These are phyloP conservation scores for Aotearoamyces nothofagi DNA, from an alignment of 2,329 filamentous ascomycete species.

Conservation along the genomic window DNA sequence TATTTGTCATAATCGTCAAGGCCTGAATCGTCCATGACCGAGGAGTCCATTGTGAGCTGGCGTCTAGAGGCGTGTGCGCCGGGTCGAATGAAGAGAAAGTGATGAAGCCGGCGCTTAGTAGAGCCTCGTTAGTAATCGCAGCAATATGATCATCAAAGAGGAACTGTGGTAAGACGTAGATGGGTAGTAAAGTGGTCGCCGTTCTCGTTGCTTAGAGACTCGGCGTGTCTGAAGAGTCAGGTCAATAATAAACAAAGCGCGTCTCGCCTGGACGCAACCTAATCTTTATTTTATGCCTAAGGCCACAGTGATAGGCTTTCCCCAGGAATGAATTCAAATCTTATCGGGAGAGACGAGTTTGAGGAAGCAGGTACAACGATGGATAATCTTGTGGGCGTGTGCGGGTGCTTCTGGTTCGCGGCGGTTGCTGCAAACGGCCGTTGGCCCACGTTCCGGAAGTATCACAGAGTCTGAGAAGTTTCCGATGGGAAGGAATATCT, in stretches of 20 bases:
- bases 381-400: too few relatives aligned
- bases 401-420: too few relatives aligned
- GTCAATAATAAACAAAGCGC: too few relatives aligned
- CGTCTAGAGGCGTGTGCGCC: not conserved
- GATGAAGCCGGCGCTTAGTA: not conserved
- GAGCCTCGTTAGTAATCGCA: not conserved
- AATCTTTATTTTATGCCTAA: too few relatives aligned
- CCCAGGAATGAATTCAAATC: too few relatives aligned
- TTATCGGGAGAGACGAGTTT: too few relatives aligned
- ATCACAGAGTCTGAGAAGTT: not conserved
- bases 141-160: not conserved
- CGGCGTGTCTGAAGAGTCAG: too few relatives aligned
- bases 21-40: constrained; percentile 40
- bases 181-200: not conserved
- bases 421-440: too few relatives aligned
- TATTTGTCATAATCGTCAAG: constrained; percentile 36
- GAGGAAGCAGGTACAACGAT: too few relatives aligned
- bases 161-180: not conserved
- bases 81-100: not conserved
- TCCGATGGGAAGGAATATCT: not conserved
- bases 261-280: too few relatives aligned
- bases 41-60: constrained; percentile 11
- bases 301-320: too few relatives aligned
- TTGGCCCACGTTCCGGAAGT: not conserved
- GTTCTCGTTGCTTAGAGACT: too few relatives aligned